Evolutionary conservation across 495 filamentous ascomycete species (phyloP), one percentile per base, ranked within the genome.

Genomic region (Aspergillus hancockii): DNA sequence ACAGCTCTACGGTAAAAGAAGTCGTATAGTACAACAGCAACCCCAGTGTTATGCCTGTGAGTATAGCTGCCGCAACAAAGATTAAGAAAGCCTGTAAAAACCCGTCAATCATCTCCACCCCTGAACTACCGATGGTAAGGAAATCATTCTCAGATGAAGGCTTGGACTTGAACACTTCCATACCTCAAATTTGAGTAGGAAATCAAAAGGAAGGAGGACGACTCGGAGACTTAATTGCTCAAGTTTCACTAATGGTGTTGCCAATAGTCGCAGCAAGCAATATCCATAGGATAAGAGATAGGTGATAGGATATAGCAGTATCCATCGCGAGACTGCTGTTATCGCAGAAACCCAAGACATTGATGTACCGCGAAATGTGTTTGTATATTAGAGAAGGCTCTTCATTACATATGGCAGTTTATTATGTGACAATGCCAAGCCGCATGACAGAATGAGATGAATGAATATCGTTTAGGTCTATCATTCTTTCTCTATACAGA

Each of bases 171-270:
- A 49, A 40, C 45, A 23, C 43, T 56, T 5, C 9, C 73, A 64
- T 80, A 90, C 89, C 85, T 91, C 87, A 54, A 90, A 79, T 67
- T 78, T 85, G 22, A 73, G 71, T 1, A 89, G 65, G 25, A 87
- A 57, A 40, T 61, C 75, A 25, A 80, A 55, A 10, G 79, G 78
- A 19, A 77, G 64, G 45, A 75, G 61, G 50, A 63, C 58, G n/a
- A 70, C 41, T 53, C 70, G 67, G 40, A 81, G 59, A 25, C 75
- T 52, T 34, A 66, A 70, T 40, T 63, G 67, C 25, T 69, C 70
- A 19, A 82, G 59, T 57, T 77, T 72, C 47, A 85, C 52, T 58
- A 84, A 69, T 36, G 85, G 81, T 19, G 75, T 63, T 28, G 75
- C 69, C 45, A 79, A 59, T 45, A 71, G 63, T 16, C 62, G 61